These are phyloP conservation scores for Bonia amplexicaulis DNA, from an alignment of 176 grass and related monocot genomes.

Conservation along the genomic window DNA sequence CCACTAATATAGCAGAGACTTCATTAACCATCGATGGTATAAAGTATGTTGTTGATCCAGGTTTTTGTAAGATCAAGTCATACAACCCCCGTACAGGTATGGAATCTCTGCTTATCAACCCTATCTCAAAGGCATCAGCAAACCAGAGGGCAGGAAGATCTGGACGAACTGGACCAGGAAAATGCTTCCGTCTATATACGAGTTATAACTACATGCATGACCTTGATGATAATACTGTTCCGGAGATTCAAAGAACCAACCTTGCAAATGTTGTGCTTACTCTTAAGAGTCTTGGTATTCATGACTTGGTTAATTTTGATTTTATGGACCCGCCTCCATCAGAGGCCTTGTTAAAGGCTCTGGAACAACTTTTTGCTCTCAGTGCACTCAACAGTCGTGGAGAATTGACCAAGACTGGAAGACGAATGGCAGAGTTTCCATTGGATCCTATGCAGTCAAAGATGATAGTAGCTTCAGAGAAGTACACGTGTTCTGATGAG, in stretches of 20 bases:
- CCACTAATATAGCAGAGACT: slow-evolving; percentile 94
- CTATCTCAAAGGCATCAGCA: slow-evolving; percentile 92
- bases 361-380: slow-evolving; percentile 96
- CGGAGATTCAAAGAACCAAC: slow-evolving; percentile 88
- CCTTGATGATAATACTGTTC: slow-evolving; percentile 85
- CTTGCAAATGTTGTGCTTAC: slow-evolving; percentile 90
- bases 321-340: slow-evolving; percentile 96
- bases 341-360: slow-evolving; percentile 78
- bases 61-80: slow-evolving; percentile 93
- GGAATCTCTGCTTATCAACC: slow-evolving; percentile 85
- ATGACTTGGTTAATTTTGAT: slow-evolving; percentile 98
- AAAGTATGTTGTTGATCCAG: slow-evolving; percentile 92
- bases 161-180: slow-evolving; percentile 89
- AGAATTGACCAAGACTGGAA: slow-evolving; percentile 92
- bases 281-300: slow-evolving; percentile 89
- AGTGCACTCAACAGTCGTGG: slow-evolving; percentile 82
- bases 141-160: slow-evolving; percentile 90
- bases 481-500: slow-evolving; percentile 89
- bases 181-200: slow-evolving; percentile 89
- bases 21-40: slow-evolving; percentile 97
- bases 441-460: slow-evolving; percentile 95
- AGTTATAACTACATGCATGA: slow-evolving; percentile 87
- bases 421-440: slow-evolving; percentile 94
- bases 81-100: slow-evolving; percentile 88
- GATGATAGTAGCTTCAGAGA: slow-evolving; percentile 84